Evolutionary conservation across 192 early-diverging fungal species (phyloP).

Genomic region (Backusella australiensis): DNA sequence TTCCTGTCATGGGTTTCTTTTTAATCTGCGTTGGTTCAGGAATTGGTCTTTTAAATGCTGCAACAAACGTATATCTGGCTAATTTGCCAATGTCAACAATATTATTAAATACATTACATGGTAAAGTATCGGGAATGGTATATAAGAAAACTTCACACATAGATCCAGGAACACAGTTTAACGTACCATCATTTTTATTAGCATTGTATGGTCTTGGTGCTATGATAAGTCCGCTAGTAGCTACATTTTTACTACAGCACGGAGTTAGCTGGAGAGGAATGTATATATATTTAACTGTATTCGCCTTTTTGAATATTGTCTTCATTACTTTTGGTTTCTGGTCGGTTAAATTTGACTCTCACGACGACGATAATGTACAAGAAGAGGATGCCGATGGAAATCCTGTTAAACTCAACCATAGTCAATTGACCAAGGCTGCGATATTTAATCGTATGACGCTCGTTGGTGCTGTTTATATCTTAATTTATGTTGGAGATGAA

Average conservation of each 20-base stretch:
- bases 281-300: constrained; percentile 22
- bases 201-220: constrained; percentile 37
- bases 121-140: constrained; percentile 5
- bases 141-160: background rate
- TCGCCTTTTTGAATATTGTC: constrained; percentile 18
- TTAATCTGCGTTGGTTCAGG: constrained; percentile 26
- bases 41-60: constrained; percentile 25
- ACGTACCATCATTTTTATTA: background rate
- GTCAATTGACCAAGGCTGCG: constrained; percentile 5
- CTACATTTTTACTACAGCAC: constrained; percentile 14
- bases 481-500: constrained; percentile 31
- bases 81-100: constrained; percentile 22
- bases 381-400: background rate
- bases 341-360: background rate
- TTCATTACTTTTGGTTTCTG: constrained; percentile 16
- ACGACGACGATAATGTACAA: background rate
- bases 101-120: constrained; percentile 30
- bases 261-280: constrained; percentile 21
- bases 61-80: constrained; percentile 25
- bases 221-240: constrained; percentile 33
- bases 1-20: constrained; percentile 9
- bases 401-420: background rate
- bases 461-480: constrained; percentile 24
- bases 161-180: background rate
- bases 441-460: constrained; percentile 23